Base-by-base conservation (phyloP, 2,329 filamentous ascomycete species). In the Hypoxylon sp. region DNA sequence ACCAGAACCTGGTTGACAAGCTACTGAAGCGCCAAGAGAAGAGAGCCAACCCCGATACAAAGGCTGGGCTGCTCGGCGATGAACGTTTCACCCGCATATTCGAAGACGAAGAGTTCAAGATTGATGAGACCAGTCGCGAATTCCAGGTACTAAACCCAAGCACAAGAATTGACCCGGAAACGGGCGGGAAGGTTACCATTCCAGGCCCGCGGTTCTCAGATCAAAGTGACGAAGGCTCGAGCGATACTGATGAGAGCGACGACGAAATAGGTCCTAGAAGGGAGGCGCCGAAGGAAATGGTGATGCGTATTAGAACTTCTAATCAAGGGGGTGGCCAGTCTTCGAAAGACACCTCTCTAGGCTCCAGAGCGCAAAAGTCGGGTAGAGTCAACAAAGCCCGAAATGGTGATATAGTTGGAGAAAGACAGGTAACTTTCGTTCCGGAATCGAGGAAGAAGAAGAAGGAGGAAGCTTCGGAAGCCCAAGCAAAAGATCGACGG, bases 91-190 rank as follows among this genome's bases (percentile, higher is more conserved):
- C 86, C 71, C 88, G 89, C 71, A 81, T 99, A 66, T 99, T 98
- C 81, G 90, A 97, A 75, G 93, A 98, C 77, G 91, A 94, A 73
- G 94, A 97, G 61, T 98, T 97, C 78, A 87, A 87, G 72, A 92
- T 99, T 63, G 95, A 99, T 77, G 96, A 99, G 80, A 90, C 82
- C 38, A 96, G 91, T 68, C 85, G 89, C 73, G 95, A 98, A 78
- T 99, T 97, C 83, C 87, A 89, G 63, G 85, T 90, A 46, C 89
- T 97, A 79, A 99, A 99, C 76, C 93, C 96, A 3, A 97, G 93
- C 78, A 96, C 93, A 6, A 86, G 82, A 3, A 74, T 82, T n/a
- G 75, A 82, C 45, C 58, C 72, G 67, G 53, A 72, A 62, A 45
- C 73, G 67, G 61, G 70, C 42, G 69, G 61, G 74, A 78, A 46